Conservation (phyloP, 345 rosid species). For the Excoecaria cochinchinensis region DNA sequence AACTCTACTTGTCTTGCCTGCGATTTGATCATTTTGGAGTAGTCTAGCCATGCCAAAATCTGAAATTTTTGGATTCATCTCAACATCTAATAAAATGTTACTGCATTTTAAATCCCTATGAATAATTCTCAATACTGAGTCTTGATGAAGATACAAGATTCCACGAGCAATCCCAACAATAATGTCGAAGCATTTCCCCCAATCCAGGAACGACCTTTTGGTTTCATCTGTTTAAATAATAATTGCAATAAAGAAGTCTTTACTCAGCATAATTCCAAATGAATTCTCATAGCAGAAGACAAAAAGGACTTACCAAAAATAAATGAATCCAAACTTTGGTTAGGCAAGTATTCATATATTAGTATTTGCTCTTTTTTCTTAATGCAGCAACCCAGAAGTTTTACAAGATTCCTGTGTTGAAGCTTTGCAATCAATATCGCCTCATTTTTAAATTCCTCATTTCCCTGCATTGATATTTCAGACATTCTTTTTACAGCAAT, state of each 20-base stretch:
- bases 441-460: no score
- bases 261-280: no score
- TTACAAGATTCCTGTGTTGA: no score
- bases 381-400: no score
- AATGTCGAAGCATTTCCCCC: neutral
- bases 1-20: constrained; percentile 51
- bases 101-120: constrained; percentile 70
- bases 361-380: no score
- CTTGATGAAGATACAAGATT: neutral
- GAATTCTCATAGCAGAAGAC: no score
- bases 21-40: constrained; percentile 38
- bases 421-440: no score
- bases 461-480: no score
- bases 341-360: constrained; percentile 22
- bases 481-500: no score
- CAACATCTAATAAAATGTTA: constrained; percentile 51
- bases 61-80: constrained; percentile 52
- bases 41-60: neutral
- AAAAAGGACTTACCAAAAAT: constrained; percentile 15
- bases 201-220: neutral
- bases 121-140: constrained; percentile 41
- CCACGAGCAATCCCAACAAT: neutral
- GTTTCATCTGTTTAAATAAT: neutral
- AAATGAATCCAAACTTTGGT: constrained; percentile 17
- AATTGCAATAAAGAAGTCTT: no score